Percentiles rank a stretch among this genome's conserved stretches.
Evolutionary conservation across 352 stramenopile species (phyloP).

Genomic region (Phytophthora multivora): DNA sequence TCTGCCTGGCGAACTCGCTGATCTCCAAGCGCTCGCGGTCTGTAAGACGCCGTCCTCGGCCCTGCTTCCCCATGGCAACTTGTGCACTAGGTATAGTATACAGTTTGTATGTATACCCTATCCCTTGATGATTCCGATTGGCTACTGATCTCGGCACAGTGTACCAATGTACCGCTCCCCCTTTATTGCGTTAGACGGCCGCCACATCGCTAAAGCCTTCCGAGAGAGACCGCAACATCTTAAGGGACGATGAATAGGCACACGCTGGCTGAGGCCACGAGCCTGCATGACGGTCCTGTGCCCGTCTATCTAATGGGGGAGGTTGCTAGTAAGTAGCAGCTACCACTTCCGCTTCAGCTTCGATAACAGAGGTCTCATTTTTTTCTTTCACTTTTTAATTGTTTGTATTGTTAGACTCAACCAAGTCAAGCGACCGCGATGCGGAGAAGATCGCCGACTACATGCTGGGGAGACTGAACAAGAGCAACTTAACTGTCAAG

Average conservation of each 20-base stretch:
- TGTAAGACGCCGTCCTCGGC: not conserved
- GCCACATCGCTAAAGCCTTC: conserved; percentile 19
- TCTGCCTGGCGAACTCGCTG: not conserved
- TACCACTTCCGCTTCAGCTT: not conserved
- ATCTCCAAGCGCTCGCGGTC: not conserved
- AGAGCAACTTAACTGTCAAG: conserved; percentile 87
- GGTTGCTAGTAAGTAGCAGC: conserved; percentile 63
- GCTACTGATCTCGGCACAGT: conserved; percentile 3
- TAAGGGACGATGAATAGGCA: conserved; percentile 73
- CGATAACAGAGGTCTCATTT: not conserved
- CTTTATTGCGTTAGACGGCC: not conserved
- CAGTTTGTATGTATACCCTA: not conserved
- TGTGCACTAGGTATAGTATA: too few relatives aligned
- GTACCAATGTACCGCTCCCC: conserved; percentile 21
- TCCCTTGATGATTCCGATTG: too few relatives aligned
- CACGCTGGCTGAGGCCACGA: conserved; percentile 80
- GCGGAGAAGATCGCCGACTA: conserved; percentile 85
- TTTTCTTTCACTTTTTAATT: not conserved
- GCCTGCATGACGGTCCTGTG: conserved; percentile 81
- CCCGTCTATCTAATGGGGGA: conserved; percentile 87
- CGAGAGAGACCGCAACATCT: not conserved
- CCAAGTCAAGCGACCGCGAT: conserved; percentile 64
- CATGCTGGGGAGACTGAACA: conserved; percentile 71
- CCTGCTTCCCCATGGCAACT: too few relatives aligned
- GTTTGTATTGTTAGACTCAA: conserved; percentile 42